Evolutionary conservation across 371 early-diverging fungal genomes (phyloP).

Genomic region (Actinomortierella wolfii): DNA sequence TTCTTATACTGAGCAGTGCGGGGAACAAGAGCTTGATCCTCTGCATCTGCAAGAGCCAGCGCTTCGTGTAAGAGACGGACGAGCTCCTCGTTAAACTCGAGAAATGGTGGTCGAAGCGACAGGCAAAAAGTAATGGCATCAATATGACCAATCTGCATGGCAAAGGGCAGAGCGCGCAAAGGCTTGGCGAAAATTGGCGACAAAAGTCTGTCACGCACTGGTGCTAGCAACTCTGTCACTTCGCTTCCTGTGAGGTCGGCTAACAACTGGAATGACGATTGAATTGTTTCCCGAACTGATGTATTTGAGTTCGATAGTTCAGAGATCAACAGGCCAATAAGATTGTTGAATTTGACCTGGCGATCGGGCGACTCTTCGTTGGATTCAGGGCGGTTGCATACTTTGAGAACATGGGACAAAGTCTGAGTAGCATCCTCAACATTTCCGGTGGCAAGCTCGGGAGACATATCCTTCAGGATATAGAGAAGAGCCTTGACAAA

Average conservation of each 20-base stretch:
- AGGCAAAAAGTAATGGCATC: constrained; percentile 98
- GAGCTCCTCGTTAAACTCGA: constrained; percentile 93
- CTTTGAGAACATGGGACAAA: constrained; percentile 76
- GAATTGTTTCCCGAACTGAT: constrained; percentile 89
- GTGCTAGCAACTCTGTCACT: constrained; percentile 85
- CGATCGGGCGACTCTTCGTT: constrained; percentile 60
- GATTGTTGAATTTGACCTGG: constrained; percentile 63
- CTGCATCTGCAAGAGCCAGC: constrained; percentile 94
- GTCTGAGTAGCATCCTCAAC: constrained; percentile 80
- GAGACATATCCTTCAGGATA: constrained; percentile 90
- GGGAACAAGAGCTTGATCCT: constrained; percentile 93
- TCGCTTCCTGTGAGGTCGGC: constrained; percentile 78
- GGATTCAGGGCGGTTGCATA: constrained; percentile 76
- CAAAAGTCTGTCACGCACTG: constrained; percentile 86
- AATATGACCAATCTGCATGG: constrained; percentile 97
- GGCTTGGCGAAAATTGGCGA: constrained; percentile 97
- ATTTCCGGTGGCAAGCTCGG: constrained; percentile 79
- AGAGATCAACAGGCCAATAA: constrained; percentile 84
- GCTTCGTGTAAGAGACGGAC: constrained; percentile 91
- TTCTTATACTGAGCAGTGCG: constrained; percentile 85
- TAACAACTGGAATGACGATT: constrained; percentile 80
- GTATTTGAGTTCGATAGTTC: constrained; percentile 93
- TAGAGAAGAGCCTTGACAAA: constrained; percentile 92
- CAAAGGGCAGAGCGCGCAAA: constrained; percentile 92
- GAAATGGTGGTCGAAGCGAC: constrained; percentile 86